Percentiles rank a stretch among this genome's conserved stretches.
Evolutionary conservation across 139 green algal genomes (phyloP).

Genomic region (Chlorella sp.): DNA sequence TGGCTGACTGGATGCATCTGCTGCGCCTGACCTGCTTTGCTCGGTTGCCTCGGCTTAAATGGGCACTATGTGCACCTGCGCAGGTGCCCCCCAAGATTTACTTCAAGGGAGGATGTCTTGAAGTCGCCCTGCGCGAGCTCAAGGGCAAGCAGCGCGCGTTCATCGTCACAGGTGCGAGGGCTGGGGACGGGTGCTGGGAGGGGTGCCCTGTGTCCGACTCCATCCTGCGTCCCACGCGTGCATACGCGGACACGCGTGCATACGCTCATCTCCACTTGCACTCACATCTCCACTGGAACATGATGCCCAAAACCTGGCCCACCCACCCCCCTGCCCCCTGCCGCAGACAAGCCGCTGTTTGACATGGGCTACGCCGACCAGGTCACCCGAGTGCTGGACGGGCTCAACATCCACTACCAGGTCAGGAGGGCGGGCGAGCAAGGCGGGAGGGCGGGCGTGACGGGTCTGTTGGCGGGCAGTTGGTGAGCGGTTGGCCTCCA

Average conservation of each 20-base stretch:
- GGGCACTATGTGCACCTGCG: not conserved
- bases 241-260: too few relatives aligned
- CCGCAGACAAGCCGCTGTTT: constrained; percentile 64
- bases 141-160: constrained; percentile 65
- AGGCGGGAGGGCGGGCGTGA: not conserved
- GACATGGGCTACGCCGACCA: constrained; percentile 66
- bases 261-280: too few relatives aligned
- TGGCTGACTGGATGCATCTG: not conserved
- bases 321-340: not conserved
- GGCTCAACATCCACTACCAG: constrained; percentile 55
- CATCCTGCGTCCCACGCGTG: too few relatives aligned
- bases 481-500: not conserved
- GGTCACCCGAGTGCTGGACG: constrained; percentile 34
- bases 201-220: not conserved
- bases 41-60: not conserved
- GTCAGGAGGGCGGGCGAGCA: not conserved
- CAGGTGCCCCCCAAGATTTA: not conserved
- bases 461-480: not conserved
- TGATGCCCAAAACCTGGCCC: too few relatives aligned
- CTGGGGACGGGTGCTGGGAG: too few relatives aligned
- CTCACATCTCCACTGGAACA: too few relatives aligned
- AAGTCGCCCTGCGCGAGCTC: constrained; percentile 62
- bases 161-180: constrained; percentile 54
- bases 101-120: constrained; percentile 55
- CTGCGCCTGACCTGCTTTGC: too few relatives aligned